Evolutionary conservation across 495 filamentous ascomycete species (phyloP).

Genomic region (Lepraria neglecta): DNA sequence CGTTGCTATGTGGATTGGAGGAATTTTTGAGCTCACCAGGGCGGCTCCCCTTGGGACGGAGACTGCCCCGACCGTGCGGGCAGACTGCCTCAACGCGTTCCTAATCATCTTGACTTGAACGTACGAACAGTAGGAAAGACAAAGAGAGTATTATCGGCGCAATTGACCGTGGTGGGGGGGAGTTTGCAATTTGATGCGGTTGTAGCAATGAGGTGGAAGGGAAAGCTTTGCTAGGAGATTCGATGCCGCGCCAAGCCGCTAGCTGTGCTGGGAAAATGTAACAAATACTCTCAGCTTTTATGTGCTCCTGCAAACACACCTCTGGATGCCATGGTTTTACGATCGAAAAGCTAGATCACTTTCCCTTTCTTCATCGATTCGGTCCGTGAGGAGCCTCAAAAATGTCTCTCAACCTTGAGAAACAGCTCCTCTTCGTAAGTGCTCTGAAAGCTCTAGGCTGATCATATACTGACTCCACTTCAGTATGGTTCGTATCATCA

Average conservation of each 20-base stretch:
- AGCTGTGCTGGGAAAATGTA: constrained; percentile 3
- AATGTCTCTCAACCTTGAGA: constrained; percentile 74
- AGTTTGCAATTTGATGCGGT: neutral
- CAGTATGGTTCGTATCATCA: constrained; percentile 96
- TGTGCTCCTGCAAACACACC: neutral
- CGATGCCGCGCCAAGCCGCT: constrained; percentile 15
- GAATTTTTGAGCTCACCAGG: constrained; percentile 65
- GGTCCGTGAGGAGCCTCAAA: constrained; percentile 17
- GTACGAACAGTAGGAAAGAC: constrained; percentile 30
- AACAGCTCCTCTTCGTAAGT: constrained; percentile 72
- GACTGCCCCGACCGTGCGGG: constrained; percentile 86
- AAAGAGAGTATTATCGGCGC: constrained; percentile 12
- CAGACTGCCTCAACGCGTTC: constrained; percentile 92
- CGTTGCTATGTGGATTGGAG: constrained; percentile 31
- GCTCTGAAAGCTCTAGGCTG: neutral
- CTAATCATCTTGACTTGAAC: constrained; percentile 77
- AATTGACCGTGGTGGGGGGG: constrained; percentile 19
- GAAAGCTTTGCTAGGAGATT: constrained; percentile 13
- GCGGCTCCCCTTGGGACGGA: constrained; percentile 84
- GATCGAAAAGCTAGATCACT: neutral
- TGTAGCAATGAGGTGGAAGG: neutral
- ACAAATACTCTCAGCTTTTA: neutral
- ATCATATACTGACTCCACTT: constrained; percentile 27
- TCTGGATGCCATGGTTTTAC: neutral
- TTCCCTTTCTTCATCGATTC: neutral